Conservation (phyloP, 2,329 filamentous ascomycete genomes). For the Scedosporium minutisporum region DNA sequence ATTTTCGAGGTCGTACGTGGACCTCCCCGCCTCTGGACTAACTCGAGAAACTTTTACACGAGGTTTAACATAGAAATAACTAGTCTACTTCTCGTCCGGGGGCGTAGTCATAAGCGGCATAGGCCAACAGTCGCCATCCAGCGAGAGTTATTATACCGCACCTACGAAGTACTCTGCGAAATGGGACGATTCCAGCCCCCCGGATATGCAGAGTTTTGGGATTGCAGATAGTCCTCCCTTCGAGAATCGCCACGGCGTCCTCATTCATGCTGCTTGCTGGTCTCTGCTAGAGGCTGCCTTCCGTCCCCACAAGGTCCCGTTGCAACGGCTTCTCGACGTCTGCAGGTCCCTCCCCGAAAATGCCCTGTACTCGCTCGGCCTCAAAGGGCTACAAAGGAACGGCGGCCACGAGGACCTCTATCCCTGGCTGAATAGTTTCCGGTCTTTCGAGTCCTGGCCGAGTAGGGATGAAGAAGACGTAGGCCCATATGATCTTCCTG, state of each 20-base stretch:
- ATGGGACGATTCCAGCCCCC: too few species aligned
- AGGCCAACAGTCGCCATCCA: too few species aligned
- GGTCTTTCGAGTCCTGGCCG: not conserved
- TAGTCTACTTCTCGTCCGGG: too few species aligned
- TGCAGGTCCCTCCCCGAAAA: not conserved
- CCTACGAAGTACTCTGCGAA: too few species aligned
- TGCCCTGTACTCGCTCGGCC: not conserved
- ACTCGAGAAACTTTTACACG: too few species aligned
- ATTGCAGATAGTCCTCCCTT: too few species aligned
- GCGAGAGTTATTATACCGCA: too few species aligned
- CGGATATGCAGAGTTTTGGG: too few species aligned
- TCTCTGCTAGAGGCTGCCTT: not conserved
- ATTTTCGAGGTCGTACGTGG: too few species aligned
- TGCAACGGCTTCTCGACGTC: not conserved
- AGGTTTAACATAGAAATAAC: too few species aligned
- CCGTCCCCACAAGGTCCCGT: not conserved
- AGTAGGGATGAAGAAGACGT: not conserved
- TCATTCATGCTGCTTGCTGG: not conserved
- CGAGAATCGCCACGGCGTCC: not conserved
- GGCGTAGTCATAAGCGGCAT: too few species aligned
- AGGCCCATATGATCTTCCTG: not conserved
- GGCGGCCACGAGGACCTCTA: not conserved
- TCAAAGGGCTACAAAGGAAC: not conserved
- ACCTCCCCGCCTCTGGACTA: too few species aligned
- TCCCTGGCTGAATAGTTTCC: not conserved